Base-by-base conservation (phyloP, 345 rosid species). In the Brassica cretica region DNA sequence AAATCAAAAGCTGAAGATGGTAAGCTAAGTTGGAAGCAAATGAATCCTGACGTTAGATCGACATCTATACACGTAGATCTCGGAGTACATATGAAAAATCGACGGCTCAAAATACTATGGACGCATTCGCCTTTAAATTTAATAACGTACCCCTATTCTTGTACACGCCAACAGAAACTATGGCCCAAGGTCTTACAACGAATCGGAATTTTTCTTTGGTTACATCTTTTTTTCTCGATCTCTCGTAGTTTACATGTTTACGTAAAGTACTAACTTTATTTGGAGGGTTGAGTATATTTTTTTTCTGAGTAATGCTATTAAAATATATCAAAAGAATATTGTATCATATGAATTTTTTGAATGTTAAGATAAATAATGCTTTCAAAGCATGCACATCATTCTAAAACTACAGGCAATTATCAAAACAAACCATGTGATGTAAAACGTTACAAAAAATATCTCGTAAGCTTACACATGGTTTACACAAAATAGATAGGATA, bases 81-180 rank as follows among this genome's bases (percentile, higher is more conserved):
- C 10, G 5, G 41, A 41, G 68, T 7, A 69, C 68, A 58, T 14
- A 68, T 44, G 63, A 69, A 69, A 51, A 32, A 76, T 70, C 64
- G 30, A 70, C 64, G 80, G 75, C 64, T 35, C 58, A 70, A 25
- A 70, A n/a, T 21, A 76, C 5, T 0, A 63, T 77, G 80, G 75
- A 64, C 66, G 60, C 21, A 64, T 71, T 71, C 67, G 49, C 46
- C 72, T 64, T 39, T 14, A 71, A 35, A 39, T 12, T 41, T 30
- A 53, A 66, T 64, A 70, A 55, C 39, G 58, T 44, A 4, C 35
- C n/a, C 16, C 71, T 27, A 37, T 19, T 41, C 8, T 27, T 59
- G 70, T 77, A 64, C 15, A 64, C 39, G 66, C 75, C 71, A 70
- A 61, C 75, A 70, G 32, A 29, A 30, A 46, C 29, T 68, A 1